These are phyloP conservation scores for Westerdykella sp. DNA, from an alignment of 2,329 filamentous ascomycete species.

Conservation along the genomic window DNA sequence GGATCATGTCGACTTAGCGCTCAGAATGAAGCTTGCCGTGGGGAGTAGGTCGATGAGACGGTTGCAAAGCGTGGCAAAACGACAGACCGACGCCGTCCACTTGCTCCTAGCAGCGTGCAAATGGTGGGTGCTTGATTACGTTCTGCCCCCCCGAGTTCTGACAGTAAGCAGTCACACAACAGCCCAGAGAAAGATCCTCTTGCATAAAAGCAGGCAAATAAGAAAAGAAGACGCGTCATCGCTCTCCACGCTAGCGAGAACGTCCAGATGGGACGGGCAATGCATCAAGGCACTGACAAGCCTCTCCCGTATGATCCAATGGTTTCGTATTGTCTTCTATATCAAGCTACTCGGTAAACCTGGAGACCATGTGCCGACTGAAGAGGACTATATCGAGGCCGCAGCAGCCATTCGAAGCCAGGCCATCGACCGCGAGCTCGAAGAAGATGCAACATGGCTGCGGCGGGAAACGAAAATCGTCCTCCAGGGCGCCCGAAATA, in stretches of 20 bases:
- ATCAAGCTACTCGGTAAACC: conserved; percentile 20
- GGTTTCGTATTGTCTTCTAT: conserved; percentile 25
- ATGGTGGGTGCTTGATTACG: conserved; percentile 5
- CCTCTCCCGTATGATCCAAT: conserved; percentile 30
- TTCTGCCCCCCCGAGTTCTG: conserved; percentile 7
- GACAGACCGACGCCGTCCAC: conserved; percentile 30
- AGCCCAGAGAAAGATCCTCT: conserved; percentile 33
- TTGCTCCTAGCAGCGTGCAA: conserved; percentile 12
- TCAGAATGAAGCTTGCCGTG: conserved; percentile 28
- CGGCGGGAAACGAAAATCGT: conserved; percentile 32
- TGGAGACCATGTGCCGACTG: conserved; percentile 15
- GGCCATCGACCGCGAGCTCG: conserved; percentile 30
- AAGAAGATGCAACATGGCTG: conserved; percentile 28
- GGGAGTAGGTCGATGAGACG: conserved; percentile 28
- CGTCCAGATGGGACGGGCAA: conserved; percentile 24
- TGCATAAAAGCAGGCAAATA: conserved; percentile 33
- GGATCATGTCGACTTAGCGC: conserved; percentile 27
- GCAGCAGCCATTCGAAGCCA: conserved; percentile 30
- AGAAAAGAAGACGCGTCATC: conserved; percentile 27
- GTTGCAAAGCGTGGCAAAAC: conserved; percentile 25
- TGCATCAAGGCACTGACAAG: conserved; percentile 25
- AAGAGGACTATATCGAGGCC: conserved; percentile 27
- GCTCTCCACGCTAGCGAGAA: conserved; percentile 23
- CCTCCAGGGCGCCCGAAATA: conserved; percentile 23
- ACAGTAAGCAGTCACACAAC: conserved; percentile 25